Conservation (phyloP, 805 yeast genomes). For the Wickerhamomyces hampshirensis region DNA sequence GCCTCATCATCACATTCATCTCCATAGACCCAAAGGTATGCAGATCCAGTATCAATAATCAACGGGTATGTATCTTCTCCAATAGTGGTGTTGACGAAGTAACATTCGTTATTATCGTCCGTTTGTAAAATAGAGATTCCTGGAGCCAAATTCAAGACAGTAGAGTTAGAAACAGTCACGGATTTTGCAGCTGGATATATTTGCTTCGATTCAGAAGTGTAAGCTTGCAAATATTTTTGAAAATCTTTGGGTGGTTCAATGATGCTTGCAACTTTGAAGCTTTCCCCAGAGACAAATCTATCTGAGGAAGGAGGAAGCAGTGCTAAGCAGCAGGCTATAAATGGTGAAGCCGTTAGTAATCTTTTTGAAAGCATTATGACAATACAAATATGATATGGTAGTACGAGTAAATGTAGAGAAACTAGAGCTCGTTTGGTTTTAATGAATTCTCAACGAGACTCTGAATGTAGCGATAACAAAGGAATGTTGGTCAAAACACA, state of each 20-base stretch:
- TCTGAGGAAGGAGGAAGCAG: not conserved
- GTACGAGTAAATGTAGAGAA: too few species aligned
- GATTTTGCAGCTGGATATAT: not conserved
- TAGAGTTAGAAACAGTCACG: not conserved
- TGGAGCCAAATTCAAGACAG: constrained; percentile 22
- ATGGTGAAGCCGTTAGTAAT: too few species aligned
- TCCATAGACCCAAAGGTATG: constrained; percentile 60
- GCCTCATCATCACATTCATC: constrained; percentile 40
- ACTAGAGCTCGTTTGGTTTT: too few species aligned
- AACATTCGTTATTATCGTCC: constrained; percentile 30
- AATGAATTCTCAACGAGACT: too few species aligned
- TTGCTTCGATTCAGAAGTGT: not conserved
- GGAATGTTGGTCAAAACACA: too few species aligned
- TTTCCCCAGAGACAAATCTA: not conserved
- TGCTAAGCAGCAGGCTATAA: not conserved
- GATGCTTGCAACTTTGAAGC: not conserved
- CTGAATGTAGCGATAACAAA: too few species aligned
- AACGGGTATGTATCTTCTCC: constrained; percentile 42
- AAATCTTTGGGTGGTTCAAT: not conserved
- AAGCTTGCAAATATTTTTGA: not conserved
- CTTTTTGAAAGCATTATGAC: too few species aligned
- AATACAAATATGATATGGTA: too few species aligned
- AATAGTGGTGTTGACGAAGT: constrained; percentile 35
- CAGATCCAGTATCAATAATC: constrained; percentile 62
- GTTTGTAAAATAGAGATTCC: constrained; percentile 26